A percentile compares a stretch with the other conserved stretches of the same genome.
These are phyloP conservation scores for Plasmodium gonderi DNA, from an alignment of 169 alveolate genomes.

Conservation along the genomic window DNA sequence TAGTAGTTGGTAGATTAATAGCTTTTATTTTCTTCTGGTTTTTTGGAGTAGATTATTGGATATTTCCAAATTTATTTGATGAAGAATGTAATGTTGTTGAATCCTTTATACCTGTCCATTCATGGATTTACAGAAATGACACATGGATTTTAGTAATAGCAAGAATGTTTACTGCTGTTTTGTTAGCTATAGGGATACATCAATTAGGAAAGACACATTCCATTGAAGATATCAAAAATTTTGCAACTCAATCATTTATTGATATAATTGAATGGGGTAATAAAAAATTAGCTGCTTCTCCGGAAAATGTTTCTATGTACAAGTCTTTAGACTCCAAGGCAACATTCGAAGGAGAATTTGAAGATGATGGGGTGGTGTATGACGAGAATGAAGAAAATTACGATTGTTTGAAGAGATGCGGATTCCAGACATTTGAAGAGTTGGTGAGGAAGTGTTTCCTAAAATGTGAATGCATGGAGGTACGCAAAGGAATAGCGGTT, in stretches of 20 bases:
- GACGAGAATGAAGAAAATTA: slow-evolving; percentile 84
- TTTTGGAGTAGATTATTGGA: slow-evolving; percentile 89
- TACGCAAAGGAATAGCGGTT: no score
- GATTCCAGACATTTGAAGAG: slow-evolving; percentile 80
- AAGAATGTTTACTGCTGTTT: slow-evolving; percentile 85
- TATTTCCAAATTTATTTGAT: slow-evolving; percentile 89
- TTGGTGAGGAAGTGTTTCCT: slow-evolving; percentile 81
- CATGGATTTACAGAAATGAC: slow-evolving; percentile 82
- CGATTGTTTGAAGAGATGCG: slow-evolving; percentile 83
- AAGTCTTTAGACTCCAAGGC: slow-evolving; percentile 81
- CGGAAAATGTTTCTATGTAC: slow-evolving; percentile 76
- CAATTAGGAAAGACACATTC: slow-evolving; percentile 89
- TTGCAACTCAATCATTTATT: slow-evolving; percentile 88
- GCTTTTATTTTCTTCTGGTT: slow-evolving; percentile 86
- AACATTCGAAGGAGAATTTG: slow-evolving; percentile 74
- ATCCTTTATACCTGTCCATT: slow-evolving; percentile 87
- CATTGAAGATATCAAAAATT: slow-evolving; percentile 83
- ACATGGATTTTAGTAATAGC: slow-evolving; percentile 80
- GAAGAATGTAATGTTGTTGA: slow-evolving; percentile 91
- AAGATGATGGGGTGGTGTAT: slow-evolving; percentile 76
- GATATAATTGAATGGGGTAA: slow-evolving; percentile 91
- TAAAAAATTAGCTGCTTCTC: slow-evolving; percentile 84
- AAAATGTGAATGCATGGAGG: slow-evolving; percentile 86
- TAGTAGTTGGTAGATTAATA: slow-evolving; percentile 82
- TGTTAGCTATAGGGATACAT: slow-evolving; percentile 85